phyloP scores from a whole-genome alignment of 75 land plant genomes.

The Chamaecyparis obtusa region DNA sequence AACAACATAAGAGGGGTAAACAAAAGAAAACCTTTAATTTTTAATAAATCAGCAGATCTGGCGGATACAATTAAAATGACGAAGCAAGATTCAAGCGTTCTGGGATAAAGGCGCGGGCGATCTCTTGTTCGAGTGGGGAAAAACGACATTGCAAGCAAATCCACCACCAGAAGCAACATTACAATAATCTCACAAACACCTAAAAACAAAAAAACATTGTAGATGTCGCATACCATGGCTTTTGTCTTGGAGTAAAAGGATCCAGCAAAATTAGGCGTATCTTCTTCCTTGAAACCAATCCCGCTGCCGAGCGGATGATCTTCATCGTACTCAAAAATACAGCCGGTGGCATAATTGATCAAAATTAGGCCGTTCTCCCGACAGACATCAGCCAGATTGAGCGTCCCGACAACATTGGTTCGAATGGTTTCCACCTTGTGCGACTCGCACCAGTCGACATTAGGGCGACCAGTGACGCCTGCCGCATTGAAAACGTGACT shows the following conservation, averaged over 20 bases:
- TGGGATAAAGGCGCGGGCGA: too few relatives aligned
- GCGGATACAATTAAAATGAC: too few relatives aligned
- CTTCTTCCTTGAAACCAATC: conserved; percentile 70
- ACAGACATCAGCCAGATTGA: conserved; percentile 68
- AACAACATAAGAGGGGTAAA: too few relatives aligned
- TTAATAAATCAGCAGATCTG: too few relatives aligned
- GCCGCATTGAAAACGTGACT: conserved; percentile 72
- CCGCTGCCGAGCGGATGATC: conserved; percentile 53
- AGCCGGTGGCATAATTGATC: conserved; percentile 72
- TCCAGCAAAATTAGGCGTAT: conserved; percentile 61
- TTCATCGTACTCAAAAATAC: conserved; percentile 76
- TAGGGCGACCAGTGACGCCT: conserved; percentile 67
- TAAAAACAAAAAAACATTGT: neutral
- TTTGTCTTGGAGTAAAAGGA: conserved; percentile 76
- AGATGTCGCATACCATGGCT: conserved; percentile 47
- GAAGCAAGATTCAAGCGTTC: too few relatives aligned
- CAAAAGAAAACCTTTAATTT: too few relatives aligned
- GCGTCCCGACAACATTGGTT: conserved; percentile 67
- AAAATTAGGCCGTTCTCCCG: conserved; percentile 43
- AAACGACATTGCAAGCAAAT: too few relatives aligned
- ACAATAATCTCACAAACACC: too few relatives aligned
- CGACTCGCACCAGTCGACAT: conserved; percentile 39
- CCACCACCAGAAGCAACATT: too few relatives aligned
- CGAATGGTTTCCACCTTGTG: conserved; percentile 43
- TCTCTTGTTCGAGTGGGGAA: too few relatives aligned